phyloP scores from a whole-genome alignment of 83 land plant species.

The Thuja plicata region DNA sequence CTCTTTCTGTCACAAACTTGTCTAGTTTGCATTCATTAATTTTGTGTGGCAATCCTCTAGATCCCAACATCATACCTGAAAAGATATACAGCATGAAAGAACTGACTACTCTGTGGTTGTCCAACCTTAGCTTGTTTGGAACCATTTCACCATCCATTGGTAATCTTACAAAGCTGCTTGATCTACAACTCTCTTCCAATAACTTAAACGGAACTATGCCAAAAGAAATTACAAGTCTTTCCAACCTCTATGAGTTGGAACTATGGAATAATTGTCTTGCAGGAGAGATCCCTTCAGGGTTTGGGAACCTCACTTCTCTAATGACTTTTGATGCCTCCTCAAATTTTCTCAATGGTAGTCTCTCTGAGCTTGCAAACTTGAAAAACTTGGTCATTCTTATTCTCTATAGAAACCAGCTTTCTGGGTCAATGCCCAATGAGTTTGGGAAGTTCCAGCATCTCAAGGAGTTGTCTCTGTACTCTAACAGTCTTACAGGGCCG shows the following conservation, averaged over 20 bases:
- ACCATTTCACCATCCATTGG: conserved; percentile 50
- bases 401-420: conserved; percentile 41
- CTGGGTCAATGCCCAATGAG: conserved; percentile 56
- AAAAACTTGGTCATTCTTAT: conserved; percentile 39
- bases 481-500: conserved; percentile 45
- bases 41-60: conserved; percentile 46
- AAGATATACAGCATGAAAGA: conserved; percentile 27
- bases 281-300: conserved; percentile 18
- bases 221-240: conserved; percentile 39
- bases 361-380: conserved; percentile 35
- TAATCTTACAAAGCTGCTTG: conserved; percentile 26
- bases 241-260: conserved; percentile 46
- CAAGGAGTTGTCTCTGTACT: conserved; percentile 40
- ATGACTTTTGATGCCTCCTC: conserved; percentile 45
- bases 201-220: conserved; percentile 53
- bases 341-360: conserved; percentile 37
- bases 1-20: conserved; percentile 42
- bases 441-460: conserved; percentile 54
- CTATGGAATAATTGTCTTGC: conserved; percentile 19
- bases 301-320: conserved; percentile 41
- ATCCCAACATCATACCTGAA: conserved; percentile 45
- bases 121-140: conserved; percentile 32
- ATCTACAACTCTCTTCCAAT: conserved; percentile 48
- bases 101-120: conserved; percentile 28
- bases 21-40: conserved; percentile 41